phyloP scores from a whole-genome alignment of 2,329 filamentous ascomycete genomes.

The Diaporthe nobilis region DNA sequence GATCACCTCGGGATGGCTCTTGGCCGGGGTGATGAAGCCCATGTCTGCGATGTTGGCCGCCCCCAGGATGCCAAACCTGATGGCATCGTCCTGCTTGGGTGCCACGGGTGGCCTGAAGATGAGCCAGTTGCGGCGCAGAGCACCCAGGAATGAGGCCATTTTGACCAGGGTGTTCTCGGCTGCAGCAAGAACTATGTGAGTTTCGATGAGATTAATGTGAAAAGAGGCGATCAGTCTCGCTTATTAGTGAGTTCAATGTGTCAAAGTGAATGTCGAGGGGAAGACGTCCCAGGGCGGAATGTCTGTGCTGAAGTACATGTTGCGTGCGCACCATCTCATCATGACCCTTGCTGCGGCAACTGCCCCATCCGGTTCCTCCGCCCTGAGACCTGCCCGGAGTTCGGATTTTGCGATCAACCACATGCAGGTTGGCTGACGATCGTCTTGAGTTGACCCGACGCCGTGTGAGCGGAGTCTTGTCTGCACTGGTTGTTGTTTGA shows the following conservation, averaged over 20 bases:
- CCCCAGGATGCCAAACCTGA: slow-evolving; percentile 59
- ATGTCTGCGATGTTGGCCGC: slow-evolving; percentile 56
- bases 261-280: background rate
- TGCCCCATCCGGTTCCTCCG: background rate
- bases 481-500: background rate
- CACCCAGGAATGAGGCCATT: slow-evolving; percentile 38
- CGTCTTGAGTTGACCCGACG: background rate
- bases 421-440: background rate
- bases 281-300: background rate
- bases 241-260: background rate
- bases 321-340: background rate
- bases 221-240: background rate
- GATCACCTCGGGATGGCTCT: slow-evolving; percentile 66
- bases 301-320: background rate
- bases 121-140: slow-evolving; percentile 43
- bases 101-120: slow-evolving; percentile 34
- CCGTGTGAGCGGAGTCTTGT: background rate
- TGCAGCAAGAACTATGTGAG: background rate
- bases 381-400: background rate
- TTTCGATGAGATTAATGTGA: background rate
- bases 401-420: background rate
- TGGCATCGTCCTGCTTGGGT: slow-evolving; percentile 44
- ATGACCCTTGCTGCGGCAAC: background rate
- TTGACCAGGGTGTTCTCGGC: background rate
- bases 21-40: slow-evolving; percentile 63